Evolutionary conservation across 345 rosid species (phyloP).

Genomic region (Balakata baccata): DNA sequence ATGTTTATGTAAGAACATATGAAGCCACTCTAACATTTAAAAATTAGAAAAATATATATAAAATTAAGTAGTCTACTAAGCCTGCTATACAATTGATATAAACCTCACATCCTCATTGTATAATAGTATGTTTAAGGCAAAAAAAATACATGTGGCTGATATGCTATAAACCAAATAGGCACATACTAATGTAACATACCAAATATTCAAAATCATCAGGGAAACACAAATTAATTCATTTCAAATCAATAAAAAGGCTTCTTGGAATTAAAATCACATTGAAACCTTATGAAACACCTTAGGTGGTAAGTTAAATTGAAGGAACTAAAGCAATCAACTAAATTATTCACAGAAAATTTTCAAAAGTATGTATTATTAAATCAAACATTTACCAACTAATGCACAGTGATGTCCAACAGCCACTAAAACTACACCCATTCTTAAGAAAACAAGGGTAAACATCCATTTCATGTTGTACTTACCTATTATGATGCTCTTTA

Average conservation of each 20-base stretch:
- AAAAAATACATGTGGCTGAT: too few relatives aligned
- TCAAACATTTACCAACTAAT: slow-evolving; percentile 2
- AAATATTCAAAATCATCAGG: not conserved
- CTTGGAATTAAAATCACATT: not conserved
- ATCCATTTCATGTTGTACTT: slow-evolving; percentile 13
- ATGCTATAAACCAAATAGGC: not conserved
- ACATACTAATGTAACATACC: not conserved
- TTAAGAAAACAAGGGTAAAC: not conserved
- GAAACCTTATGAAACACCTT: not conserved
- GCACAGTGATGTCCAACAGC: not conserved
- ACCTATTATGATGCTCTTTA: slow-evolving; percentile 83
- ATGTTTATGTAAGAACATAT: not conserved
- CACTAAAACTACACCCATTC: not conserved
- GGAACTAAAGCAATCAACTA: not conserved
- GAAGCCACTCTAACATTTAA: not conserved
- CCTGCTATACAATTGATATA: not conserved
- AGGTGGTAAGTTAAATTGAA: not conserved
- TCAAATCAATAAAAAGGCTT: not conserved
- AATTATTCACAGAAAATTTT: not conserved
- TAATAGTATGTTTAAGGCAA: not conserved
- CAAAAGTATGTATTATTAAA: not conserved
- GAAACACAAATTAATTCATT: not conserved
- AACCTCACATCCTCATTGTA: not conserved
- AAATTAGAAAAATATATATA: not conserved
- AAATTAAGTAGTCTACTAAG: not conserved